Evolutionary conservation across 2,329 filamentous ascomycete species (phyloP), one percentile per base, ranked within the genome.

Genomic region (Grosmannia penicillata): DNA sequence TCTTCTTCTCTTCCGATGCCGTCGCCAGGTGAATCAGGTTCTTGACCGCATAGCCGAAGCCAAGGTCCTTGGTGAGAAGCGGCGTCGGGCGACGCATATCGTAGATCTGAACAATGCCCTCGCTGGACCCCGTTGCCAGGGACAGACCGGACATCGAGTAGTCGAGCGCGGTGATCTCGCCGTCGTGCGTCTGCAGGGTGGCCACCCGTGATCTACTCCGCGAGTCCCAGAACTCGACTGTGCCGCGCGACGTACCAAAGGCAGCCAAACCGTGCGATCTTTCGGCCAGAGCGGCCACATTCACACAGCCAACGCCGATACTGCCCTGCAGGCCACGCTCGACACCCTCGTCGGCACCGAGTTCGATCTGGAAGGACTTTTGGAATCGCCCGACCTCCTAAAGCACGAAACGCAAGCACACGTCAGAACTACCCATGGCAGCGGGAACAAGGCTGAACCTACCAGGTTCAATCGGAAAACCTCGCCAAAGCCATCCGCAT

Each of bases 201-300:
- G 84, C 87, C 10, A 89, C 81, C 41, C 85, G 71, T 39, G 79
- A 80, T 53, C 85, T 80, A 23, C 82, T 86, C 43, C 91, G 73
- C 1, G 87, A 73, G 54, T 98, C 91, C 84, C 87, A 98, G 52
- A 96, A 89, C 55, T 98, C 91, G 21, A 96, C 84, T 1, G 89
- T 94, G n/a, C 91, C 89, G 40, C 91, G 65, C 3, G 85, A 87
- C 1, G 91, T 98, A 37, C 93, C 91, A 51, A 98, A 98, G 0
- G 89, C 87, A 25, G 87, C 69, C 5, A 98, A 66, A 40, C 91
- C 91, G 56, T 98, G 91, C 34, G 82, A 87, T 29, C 79, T 72
- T 54, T 95, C 84, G 4, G 91, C 91, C 43, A 94, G 75, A 4
- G 87, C 80, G 11, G 77, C 89, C 8, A 78, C 78, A 53, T 96